Conservation (phyloP, 108 stramenopile genomes). For the Nitzschia sp. region DNA sequence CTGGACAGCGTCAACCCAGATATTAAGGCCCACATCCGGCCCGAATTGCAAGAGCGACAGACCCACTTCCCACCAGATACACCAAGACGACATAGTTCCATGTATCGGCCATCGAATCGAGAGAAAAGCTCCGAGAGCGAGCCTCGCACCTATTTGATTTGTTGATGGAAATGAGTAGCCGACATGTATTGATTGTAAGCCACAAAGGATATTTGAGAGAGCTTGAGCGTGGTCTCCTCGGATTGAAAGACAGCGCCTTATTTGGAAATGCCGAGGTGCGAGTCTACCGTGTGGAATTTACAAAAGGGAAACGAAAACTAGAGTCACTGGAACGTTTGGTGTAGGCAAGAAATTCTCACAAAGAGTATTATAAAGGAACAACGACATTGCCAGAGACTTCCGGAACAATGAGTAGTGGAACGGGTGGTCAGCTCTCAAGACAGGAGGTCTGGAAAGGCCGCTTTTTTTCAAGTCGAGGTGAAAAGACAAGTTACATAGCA, state of each 20-base stretch:
- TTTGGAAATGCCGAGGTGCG: constrained; percentile 66
- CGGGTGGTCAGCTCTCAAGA: too few species aligned
- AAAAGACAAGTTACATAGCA: too few species aligned
- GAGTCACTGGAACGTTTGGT: constrained; percentile 18
- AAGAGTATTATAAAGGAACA: too few species aligned
- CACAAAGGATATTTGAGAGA: constrained; percentile 73
- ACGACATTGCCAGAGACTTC: too few species aligned
- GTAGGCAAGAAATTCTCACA: too few species aligned
- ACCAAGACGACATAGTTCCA: neutral
- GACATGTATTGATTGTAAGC: constrained; percentile 48
- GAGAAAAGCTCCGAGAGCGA: constrained; percentile 46
- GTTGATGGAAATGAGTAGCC: constrained; percentile 41
- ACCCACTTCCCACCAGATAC: constrained; percentile 59
- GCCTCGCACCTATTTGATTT: constrained; percentile 50
- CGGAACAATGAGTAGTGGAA: too few species aligned
- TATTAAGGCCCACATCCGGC: constrained; percentile 44
- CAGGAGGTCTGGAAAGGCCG: too few species aligned
- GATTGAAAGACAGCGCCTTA: constrained; percentile 34
- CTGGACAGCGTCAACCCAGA: constrained; percentile 37
- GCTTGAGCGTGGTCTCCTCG: constrained; percentile 62
- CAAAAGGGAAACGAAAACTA: constrained; percentile 14
- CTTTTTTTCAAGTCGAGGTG: too few species aligned
- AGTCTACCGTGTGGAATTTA: constrained; percentile 44
- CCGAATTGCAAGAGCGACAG: constrained; percentile 52
- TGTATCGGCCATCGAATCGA: constrained; percentile 34